Evolutionary conservation across 2,329 filamentous ascomycete genomes (phyloP).

Genomic region (Talaromyces sp.): DNA sequence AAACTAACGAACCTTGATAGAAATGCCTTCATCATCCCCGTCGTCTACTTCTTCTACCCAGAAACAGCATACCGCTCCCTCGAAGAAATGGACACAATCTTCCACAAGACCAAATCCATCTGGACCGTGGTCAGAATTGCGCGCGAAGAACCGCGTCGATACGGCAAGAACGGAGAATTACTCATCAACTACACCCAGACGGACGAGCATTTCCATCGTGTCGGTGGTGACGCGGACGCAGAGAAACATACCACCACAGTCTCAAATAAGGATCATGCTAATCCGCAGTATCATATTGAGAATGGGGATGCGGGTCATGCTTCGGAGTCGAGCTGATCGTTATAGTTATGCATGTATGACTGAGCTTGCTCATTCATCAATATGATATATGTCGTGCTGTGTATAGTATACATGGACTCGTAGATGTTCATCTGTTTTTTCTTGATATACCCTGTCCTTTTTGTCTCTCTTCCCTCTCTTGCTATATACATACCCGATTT

Average conservation of each 20-base stretch:
- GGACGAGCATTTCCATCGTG: slow-evolving; percentile 20
- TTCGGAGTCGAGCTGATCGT: slow-evolving; percentile 1
- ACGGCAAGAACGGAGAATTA: slow-evolving; percentile 54
- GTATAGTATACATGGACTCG: neutral
- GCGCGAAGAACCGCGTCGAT: slow-evolving; percentile 49
- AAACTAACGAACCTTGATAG: slow-evolving; percentile 23
- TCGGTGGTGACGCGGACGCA: slow-evolving; percentile 58
- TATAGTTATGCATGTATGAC: neutral
- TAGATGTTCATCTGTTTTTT: neutral
- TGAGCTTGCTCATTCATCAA: neutral
- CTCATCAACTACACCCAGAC: slow-evolving; percentile 36
- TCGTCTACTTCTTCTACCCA: slow-evolving; percentile 58
- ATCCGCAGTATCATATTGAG: slow-evolving; percentile 15
- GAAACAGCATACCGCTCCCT: slow-evolving; percentile 57
- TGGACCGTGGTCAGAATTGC: slow-evolving; percentile 50
- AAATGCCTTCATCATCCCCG: slow-evolving; percentile 52
- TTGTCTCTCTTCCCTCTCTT: neutral
- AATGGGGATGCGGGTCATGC: slow-evolving; percentile 10
- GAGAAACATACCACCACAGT: slow-evolving; percentile 87
- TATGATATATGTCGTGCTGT: neutral
- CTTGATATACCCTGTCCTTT: slow-evolving; percentile 4
- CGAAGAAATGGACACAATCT: slow-evolving; percentile 67
- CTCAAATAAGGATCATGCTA: slow-evolving; percentile 13
- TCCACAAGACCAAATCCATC: slow-evolving; percentile 50
- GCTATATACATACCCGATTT: neutral